Percentiles rank a stretch among this genome's conserved stretches.
Conservation (phyloP, 495 filamentous ascomycete genomes). For the Tuber aestivum region DNA sequence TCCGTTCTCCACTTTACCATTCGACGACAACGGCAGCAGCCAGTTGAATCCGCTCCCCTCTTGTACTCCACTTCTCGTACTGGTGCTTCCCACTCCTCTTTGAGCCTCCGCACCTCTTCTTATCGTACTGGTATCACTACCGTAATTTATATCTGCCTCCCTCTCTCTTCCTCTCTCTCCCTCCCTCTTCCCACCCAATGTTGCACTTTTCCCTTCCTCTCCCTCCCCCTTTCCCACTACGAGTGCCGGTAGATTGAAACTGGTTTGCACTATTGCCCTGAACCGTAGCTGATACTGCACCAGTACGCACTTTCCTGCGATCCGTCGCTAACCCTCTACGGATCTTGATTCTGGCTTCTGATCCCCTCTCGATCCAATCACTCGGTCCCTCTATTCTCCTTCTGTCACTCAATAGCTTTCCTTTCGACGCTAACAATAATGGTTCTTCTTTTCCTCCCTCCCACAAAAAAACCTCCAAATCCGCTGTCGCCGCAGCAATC, state of each 20-base stretch:
- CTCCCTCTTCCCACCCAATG: slow-evolving; percentile 18
- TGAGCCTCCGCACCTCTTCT: background rate
- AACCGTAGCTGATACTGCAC: background rate
- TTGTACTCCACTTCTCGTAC: background rate
- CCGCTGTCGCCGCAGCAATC: background rate
- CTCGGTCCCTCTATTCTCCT: background rate
- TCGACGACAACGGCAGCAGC: background rate
- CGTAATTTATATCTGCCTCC: background rate
- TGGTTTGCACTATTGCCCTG: background rate
- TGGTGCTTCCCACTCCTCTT: background rate
- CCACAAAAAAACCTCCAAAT: background rate
- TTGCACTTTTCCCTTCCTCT: slow-evolving; percentile 9
- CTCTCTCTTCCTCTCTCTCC: slow-evolving; percentile 12
- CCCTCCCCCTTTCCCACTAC: background rate
- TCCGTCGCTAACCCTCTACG: slow-evolving; percentile 2
- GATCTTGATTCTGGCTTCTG: background rate
- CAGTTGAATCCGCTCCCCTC: background rate
- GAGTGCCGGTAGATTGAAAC: background rate
- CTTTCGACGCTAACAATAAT: background rate
- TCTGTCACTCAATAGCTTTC: background rate
- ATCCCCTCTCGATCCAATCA: slow-evolving; percentile 1
- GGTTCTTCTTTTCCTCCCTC: background rate
- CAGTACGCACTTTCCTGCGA: background rate
- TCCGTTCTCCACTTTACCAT: background rate
- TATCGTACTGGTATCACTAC: background rate